Percentiles rank a stretch among this genome's conserved stretches.
Evolutionary conservation across 352 stramenopile genomes (phyloP).

Genomic region (Phytophthora litchii): DNA sequence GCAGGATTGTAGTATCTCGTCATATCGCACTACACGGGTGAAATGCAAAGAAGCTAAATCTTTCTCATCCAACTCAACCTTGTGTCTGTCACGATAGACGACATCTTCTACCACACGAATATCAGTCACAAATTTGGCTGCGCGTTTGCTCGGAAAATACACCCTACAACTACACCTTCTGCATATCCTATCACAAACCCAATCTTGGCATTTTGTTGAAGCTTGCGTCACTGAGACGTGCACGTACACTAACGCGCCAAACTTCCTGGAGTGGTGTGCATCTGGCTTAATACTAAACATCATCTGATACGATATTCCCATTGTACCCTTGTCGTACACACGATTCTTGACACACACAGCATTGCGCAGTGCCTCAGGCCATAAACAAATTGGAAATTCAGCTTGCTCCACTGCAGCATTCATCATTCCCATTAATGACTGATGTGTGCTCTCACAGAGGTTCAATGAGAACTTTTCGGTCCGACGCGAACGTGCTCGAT

Average conservation of each 20-base stretch:
- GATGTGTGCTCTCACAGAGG: background rate
- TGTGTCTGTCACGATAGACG: too few species aligned
- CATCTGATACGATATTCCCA: background rate
- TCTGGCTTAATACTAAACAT: conserved; percentile 9
- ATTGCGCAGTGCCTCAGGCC: background rate
- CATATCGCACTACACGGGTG: too few species aligned
- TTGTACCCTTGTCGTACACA: background rate
- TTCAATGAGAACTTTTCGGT: background rate
- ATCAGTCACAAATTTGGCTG: conserved; percentile 13
- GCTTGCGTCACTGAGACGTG: background rate
- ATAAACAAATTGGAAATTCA: background rate
- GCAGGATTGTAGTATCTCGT: too few species aligned
- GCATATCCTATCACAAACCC: conserved; percentile 6
- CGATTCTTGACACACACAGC: background rate
- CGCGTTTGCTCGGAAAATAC: conserved; percentile 6
- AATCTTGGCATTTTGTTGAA: conserved; percentile 1
- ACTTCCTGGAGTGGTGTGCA: conserved; percentile 1
- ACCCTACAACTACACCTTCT: conserved; percentile 9
- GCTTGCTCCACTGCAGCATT: background rate
- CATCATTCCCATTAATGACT: background rate
- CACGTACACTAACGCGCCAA: conserved; percentile 9
- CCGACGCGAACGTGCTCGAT: background rate
- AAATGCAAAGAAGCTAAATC: too few species aligned
- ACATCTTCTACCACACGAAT: too few species aligned
- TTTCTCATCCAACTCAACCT: too few species aligned